phyloP scores from a whole-genome alignment of 225 moss, liverwort and hornwort genomes.

The Bryoerythrophyllum caledonicum region DNA sequence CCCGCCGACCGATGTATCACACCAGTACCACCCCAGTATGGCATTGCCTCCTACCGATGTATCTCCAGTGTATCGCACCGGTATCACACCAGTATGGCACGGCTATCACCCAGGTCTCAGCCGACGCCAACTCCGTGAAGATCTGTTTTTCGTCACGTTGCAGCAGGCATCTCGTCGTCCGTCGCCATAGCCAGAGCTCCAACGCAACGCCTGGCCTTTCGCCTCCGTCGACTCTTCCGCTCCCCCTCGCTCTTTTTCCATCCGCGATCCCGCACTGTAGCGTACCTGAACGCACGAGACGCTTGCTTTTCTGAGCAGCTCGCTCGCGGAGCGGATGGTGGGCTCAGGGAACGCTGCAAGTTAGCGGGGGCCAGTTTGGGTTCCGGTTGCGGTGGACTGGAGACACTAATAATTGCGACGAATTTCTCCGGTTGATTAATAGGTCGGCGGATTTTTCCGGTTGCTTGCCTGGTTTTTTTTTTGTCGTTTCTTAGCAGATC shows the following conservation, averaged over 20 bases:
- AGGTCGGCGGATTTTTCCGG: too few relatives aligned
- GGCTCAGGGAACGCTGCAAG: background rate
- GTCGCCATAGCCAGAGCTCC: slow-evolving; percentile 4
- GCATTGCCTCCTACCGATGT: background rate
- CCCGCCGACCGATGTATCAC: background rate
- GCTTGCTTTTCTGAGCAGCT: background rate
- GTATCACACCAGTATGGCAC: background rate
- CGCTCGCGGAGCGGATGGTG: background rate
- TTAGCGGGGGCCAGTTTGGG: background rate
- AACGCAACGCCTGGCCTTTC: background rate
- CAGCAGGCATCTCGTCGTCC: background rate
- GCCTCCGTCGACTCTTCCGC: background rate
- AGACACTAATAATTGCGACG: background rate
- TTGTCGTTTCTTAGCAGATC: background rate
- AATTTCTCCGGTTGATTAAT: background rate
- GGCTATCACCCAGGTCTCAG: background rate
- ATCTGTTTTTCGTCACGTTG: background rate
- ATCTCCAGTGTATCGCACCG: background rate
- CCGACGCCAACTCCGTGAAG: background rate
- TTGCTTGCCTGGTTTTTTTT: slow-evolving; percentile 14
- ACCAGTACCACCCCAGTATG: too few relatives aligned
- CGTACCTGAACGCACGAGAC: too few relatives aligned
- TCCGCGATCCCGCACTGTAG: background rate
- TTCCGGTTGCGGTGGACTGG: background rate
- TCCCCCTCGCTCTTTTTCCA: background rate